Conservation (phyloP, 169 alveolate species). For the Plasmodium cynomolgi region DNA sequence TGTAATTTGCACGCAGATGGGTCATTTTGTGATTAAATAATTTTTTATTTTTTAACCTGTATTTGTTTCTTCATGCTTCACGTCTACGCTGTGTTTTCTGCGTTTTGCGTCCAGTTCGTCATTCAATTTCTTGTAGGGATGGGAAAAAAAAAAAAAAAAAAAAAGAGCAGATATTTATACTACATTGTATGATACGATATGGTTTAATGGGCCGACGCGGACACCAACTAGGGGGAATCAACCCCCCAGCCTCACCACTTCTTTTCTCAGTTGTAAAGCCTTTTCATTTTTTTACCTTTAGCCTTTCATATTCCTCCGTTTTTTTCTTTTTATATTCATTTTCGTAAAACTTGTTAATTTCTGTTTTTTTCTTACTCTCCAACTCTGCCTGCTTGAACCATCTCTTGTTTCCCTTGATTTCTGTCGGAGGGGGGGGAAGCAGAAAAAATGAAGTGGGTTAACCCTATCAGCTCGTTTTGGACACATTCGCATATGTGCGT, state of each 20-base stretch:
- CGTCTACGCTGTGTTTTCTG: constrained; percentile 22
- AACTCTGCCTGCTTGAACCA: constrained; percentile 74
- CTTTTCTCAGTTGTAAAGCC: neutral
- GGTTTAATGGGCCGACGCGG: neutral
- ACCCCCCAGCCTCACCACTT: neutral
- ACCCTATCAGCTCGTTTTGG: neutral
- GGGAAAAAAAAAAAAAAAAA: neutral
- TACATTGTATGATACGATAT: neutral
- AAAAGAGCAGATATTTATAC: neutral
- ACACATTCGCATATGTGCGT: neutral
- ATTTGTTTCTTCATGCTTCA: constrained; percentile 37
- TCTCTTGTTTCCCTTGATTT: constrained; percentile 70
- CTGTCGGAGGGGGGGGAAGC: neutral
- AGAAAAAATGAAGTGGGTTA: neutral
- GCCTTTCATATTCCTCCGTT: constrained; percentile 69
- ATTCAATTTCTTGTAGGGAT: constrained; percentile 48
- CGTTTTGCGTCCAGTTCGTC: constrained; percentile 46
- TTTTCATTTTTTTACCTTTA: constrained; percentile 46
- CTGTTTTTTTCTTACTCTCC: constrained; percentile 51
- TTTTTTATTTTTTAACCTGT: constrained; percentile 27
- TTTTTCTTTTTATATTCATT: constrained; percentile 65
- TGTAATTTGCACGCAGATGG: neutral
- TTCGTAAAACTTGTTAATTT: constrained; percentile 44
- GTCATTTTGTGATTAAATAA: neutral
- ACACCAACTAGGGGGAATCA: neutral